These are phyloP conservation scores for Cnidoscolus chayamansa DNA, from an alignment of 441 rosid genomes.

Conservation along the genomic window DNA sequence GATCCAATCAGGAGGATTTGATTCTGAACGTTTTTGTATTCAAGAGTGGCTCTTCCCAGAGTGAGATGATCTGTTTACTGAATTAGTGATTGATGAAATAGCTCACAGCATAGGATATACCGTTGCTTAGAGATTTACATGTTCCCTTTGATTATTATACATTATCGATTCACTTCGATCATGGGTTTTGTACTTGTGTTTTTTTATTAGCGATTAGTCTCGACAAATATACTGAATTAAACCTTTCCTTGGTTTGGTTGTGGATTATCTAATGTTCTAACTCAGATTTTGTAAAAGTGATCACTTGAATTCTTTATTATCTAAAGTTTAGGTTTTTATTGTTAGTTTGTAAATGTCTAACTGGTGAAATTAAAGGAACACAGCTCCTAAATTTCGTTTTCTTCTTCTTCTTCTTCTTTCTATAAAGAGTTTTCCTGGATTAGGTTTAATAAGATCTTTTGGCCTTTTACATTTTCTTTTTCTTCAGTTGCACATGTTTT, in stretches of 20 bases:
- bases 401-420: background rate
- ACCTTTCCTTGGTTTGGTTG: too few species aligned
- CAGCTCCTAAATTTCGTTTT: background rate
- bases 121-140: background rate
- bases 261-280: too few species aligned
- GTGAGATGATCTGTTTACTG: background rate
- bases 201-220: too few species aligned
- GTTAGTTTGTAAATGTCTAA: too few species aligned
- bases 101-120: background rate
- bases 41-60: background rate
- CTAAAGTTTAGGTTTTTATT: background rate
- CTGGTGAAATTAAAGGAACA: background rate
- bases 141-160: background rate
- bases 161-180: background rate
- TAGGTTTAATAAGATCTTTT: background rate
- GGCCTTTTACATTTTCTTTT: constrained; percentile 4
- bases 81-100: background rate
- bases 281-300: background rate
- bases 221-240: too few species aligned
- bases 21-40: too few species aligned
- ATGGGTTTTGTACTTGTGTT: background rate
- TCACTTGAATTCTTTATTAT: background rate
- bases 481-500: too few species aligned
- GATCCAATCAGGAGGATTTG: too few species aligned
- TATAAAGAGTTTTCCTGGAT: background rate